Conservation (phyloP, 139 green algal genomes). For the Chlamydomonas incerta region DNA sequence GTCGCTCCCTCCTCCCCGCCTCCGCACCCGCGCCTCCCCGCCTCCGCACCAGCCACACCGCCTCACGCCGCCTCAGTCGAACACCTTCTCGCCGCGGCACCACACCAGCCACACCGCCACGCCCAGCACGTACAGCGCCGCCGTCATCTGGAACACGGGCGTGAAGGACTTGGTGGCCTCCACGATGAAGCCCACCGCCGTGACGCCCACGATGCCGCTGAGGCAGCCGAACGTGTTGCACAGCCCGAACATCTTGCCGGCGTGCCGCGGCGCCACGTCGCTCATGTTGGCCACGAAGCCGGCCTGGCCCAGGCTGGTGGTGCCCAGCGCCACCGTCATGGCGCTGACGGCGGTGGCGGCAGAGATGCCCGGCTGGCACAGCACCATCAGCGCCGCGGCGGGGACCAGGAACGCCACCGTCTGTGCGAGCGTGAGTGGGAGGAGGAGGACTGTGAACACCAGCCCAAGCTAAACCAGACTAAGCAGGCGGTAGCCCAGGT, state of each 20-base stretch:
- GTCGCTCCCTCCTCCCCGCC: no score
- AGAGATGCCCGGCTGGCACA: constrained; percentile 50
- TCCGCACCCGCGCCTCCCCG: no score
- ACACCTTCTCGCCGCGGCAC: constrained; percentile 70
- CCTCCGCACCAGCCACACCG: no score
- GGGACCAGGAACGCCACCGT: constrained; percentile 84
- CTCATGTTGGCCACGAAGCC: constrained; percentile 92
- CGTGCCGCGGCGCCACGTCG: constrained; percentile 85
- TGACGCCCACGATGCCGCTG: constrained; percentile 81
- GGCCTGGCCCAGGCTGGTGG: constrained; percentile 83
- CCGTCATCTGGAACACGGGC: constrained; percentile 84
- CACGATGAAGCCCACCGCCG: constrained; percentile 81
- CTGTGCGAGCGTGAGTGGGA: no score
- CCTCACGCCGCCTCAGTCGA: constrained; percentile 51
- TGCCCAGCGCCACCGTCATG: constrained; percentile 84
- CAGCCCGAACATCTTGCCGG: constrained; percentile 88
- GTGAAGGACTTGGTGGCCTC: constrained; percentile 80
- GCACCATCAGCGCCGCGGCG: constrained; percentile 75
- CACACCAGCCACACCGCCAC: constrained; percentile 75
- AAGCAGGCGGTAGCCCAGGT: no score
- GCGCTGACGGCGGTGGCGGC: constrained; percentile 58
- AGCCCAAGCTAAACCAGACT: no score
- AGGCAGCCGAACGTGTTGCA: constrained; percentile 92
- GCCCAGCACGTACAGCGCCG: constrained; percentile 81
- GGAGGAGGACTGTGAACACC: no score